These are phyloP conservation scores for Didymella lethalis DNA, from an alignment of 2,329 filamentous ascomycete genomes.

Conservation along the genomic window DNA sequence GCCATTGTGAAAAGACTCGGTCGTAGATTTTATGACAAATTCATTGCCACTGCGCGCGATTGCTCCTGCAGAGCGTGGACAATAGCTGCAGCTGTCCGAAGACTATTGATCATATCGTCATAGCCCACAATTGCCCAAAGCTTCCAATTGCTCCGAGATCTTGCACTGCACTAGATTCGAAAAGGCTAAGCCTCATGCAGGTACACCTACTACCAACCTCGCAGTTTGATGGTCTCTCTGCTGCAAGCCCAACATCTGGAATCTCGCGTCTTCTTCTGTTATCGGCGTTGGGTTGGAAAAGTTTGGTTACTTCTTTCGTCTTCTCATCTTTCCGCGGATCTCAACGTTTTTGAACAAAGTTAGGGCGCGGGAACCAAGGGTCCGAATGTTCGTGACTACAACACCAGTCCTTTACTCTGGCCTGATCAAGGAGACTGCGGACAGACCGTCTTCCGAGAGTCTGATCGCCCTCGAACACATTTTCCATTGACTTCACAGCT, in stretches of 20 bases:
- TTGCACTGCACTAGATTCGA: conserved; percentile 9
- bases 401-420: conserved; percentile 5
- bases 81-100: neutral
- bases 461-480: neutral
- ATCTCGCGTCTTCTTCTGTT: conserved; percentile 5
- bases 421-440: neutral
- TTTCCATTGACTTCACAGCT: neutral
- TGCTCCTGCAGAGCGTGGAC: neutral
- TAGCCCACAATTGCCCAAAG: conserved; percentile 6
- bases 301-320: conserved; percentile 9
- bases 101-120: conserved; percentile 14
- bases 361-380: conserved; percentile 21
- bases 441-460: neutral
- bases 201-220: conserved; percentile 19
- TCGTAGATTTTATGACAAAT: neutral
- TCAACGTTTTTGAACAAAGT: conserved; percentile 9
- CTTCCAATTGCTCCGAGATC: conserved; percentile 12
- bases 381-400: conserved; percentile 17
- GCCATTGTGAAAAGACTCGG: conserved; percentile 54
- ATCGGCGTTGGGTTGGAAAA: conserved; percentile 17
- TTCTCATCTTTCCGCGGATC: conserved; percentile 10
- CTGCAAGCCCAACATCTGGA: neutral
- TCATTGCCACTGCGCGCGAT: conserved; percentile 9
- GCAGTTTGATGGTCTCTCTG: conserved; percentile 3
- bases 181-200: conserved; percentile 19